Conservation (phyloP, 768 basidiomycete genomes). For the Suillus weaverae region DNA sequence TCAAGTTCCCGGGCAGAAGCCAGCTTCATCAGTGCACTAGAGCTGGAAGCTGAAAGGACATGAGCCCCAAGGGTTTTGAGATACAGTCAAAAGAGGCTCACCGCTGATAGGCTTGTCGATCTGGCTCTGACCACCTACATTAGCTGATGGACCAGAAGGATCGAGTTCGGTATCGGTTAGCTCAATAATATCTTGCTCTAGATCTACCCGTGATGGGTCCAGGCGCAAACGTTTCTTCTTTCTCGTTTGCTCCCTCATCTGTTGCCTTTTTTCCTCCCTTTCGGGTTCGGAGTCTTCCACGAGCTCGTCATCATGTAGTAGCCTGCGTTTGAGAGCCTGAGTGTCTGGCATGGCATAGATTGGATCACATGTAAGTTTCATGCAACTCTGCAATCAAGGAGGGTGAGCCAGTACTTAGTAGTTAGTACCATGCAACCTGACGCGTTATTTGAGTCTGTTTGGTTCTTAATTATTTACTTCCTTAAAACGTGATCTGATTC, state of each 20-base stretch:
- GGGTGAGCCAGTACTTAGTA: too few relatives aligned
- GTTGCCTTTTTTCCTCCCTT: constrained; percentile 41
- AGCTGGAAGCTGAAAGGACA: not conserved
- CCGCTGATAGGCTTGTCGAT: not conserved
- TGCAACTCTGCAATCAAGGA: not conserved
- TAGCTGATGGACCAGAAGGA: not conserved
- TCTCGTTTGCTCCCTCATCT: constrained; percentile 21
- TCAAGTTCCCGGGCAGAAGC: not conserved
- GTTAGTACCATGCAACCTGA: constrained; percentile 18
- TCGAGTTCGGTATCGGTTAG: not conserved
- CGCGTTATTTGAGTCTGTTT: constrained; percentile 48
- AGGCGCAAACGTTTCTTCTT: constrained; percentile 7
- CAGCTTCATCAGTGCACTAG: not conserved
- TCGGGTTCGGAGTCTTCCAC: constrained; percentile 77
- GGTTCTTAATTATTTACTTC: constrained; percentile 8
- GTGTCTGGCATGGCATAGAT: not conserved
- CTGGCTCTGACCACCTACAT: not conserved
- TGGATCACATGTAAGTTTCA: not conserved
- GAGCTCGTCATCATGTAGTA: constrained; percentile 33
- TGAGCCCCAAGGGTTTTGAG: not conserved
- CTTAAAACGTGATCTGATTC: constrained; percentile 10
- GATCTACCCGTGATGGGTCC: not conserved
- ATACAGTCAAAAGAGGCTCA: not conserved
- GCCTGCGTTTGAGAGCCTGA: not conserved
- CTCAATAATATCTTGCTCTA: not conserved